Base-by-base conservation (phyloP, 139 green algal genomes). In the Asterochloris erici region DNA sequence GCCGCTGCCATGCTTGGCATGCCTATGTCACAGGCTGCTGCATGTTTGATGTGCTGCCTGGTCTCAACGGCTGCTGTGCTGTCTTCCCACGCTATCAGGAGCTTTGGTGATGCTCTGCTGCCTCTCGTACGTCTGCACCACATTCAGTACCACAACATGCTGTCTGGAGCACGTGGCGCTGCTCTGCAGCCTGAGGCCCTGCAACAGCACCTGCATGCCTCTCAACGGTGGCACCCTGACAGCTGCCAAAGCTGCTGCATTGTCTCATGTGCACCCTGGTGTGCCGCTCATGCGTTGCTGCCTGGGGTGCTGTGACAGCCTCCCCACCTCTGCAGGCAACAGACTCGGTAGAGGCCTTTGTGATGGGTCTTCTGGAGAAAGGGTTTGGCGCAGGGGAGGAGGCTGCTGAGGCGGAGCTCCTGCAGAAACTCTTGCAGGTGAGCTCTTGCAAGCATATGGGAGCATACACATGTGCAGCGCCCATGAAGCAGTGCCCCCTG, bases 381-480 rank as follows among this genome's bases (percentile, higher is more conserved):
- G 86, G 87, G 6, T 91, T 92, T 79, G 88, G 83, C 11, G 74
- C 81, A 21, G 85, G 86, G 1, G 84, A 82, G 0, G 84, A 90
- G 38, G 62, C 24, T 19, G 82, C 84, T 28, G 81, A 89, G 79
- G n/a, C 74, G 0, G 88, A 90, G 14, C 68, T 93, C 26, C 2
- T 71, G 66, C 21, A 23, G 19, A 71, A 71, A 9, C 21, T 71
- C 21, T 23, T 71, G 66, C 17, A 71, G 66, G 21, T 71, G 19
- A 23, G 21, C 66, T 71, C 66, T 2, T 1, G 21, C 4, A 71
- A 71, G 66, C 66, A 23, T 71, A 23, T 71, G 19, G 21, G 66
- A 13, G 21, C 66, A 71, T 26, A 23, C 66, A 21, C 17, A 71
- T 26, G 66, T 26, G 66, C 66, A 26, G 66, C 19, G 1, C 66